Evolutionary conservation across 495 filamentous ascomycete species (phyloP), one percentile per base, ranked within the genome.

Genomic region (Aspergillus leporis): DNA sequence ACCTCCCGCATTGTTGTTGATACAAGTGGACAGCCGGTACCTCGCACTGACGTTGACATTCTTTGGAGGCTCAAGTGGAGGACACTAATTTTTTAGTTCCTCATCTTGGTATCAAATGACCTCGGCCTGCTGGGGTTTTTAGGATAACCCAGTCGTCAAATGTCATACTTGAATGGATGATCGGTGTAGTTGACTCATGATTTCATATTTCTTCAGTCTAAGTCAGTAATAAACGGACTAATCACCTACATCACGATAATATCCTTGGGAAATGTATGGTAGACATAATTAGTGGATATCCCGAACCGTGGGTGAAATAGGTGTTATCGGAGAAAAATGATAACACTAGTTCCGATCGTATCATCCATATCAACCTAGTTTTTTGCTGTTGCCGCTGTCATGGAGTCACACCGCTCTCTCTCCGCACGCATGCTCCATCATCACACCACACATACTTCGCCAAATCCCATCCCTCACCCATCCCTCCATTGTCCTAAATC

Each of bases 31-130:
- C 10, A 16, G 22, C 41, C 43, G 19, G 25, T 54, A 56, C 55
- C 58, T 61, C 51, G 54, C 56, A 55, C 58, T 62, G 53, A 57
- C 21, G 14, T 48, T 54, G 56, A 55, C 63, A 61, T 62, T 60
- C 58, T 56, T 47, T 18, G 46, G 64, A 66, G 64, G 64, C 65
- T 67, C 65, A 63, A 67, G 65, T 66, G 64, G 64, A 63, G 58
- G 9, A 36, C 43, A 21, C n/a, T 40, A 18, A 52, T 31, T 58
- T 34, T 51, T 60, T 50, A 56, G 47, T 40, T 56, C 34, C 56
- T 59, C 57, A 43, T 58, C 25, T 49, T 61, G 54, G 48, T 32
- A 63, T 57, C 53, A 58, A 52, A 49, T 61, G 50, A 60, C 59
- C 40, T 32, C 43, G 32, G 18, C 41, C 58, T 18, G 14, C 36